These are phyloP conservation scores for Schizosaccharomyces osmophilus DNA, from an alignment of 805 yeast genomes.

Conservation along the genomic window DNA sequence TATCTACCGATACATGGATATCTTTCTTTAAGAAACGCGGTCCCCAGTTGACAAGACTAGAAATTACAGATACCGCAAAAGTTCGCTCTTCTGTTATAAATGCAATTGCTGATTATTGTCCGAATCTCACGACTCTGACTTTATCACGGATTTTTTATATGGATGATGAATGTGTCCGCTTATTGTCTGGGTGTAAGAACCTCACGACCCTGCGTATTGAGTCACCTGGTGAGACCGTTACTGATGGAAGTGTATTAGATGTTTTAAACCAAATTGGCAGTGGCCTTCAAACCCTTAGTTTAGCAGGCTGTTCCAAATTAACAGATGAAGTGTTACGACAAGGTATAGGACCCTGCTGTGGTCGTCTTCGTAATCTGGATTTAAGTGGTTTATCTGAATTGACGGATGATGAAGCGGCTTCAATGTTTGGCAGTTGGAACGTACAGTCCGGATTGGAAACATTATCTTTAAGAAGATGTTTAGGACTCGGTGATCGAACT, in stretches of 20 bases:
- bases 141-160: conserved; percentile 55
- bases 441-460: conserved; percentile 28
- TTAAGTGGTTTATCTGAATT: conserved; percentile 35
- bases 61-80: conserved; percentile 61
- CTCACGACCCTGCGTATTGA: conserved; percentile 28
- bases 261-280: conserved; percentile 29
- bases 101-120: conserved; percentile 33
- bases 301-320: conserved; percentile 52
- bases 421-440: conserved; percentile 33
- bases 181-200: conserved; percentile 26
- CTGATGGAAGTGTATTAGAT: conserved; percentile 24
- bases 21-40: conserved; percentile 40
- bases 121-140: conserved; percentile 29
- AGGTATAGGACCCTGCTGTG: conserved; percentile 36
- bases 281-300: conserved; percentile 27
- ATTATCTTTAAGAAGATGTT: conserved; percentile 41
- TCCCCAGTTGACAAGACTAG: conserved; percentile 29
- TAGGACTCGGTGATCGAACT: conserved; percentile 37
- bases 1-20: conserved; percentile 56
- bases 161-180: conserved; percentile 33
- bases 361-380: conserved; percentile 32
- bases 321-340: conserved; percentile 33
- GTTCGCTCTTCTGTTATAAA: conserved; percentile 43
- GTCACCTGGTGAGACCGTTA: conserved; percentile 27
- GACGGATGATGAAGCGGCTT: conserved; percentile 40